Evolutionary conservation across 2,329 filamentous ascomycete genomes (phyloP), one percentile per base, ranked within the genome.

Genomic region (Cladosporium velox): DNA sequence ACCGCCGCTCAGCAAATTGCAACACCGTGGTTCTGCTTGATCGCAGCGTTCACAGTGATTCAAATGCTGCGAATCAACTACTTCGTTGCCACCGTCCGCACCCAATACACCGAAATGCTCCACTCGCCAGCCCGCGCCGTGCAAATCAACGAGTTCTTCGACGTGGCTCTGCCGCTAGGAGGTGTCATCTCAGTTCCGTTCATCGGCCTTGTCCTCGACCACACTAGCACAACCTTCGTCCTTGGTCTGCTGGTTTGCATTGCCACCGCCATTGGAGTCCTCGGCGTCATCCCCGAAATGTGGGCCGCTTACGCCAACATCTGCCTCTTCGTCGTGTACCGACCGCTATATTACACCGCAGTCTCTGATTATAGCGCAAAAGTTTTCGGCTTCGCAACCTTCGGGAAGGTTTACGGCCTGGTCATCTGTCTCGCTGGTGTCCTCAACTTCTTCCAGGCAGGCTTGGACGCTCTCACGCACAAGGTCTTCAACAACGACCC

Each of bases 401-500:
- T 97, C 72, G 93, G 93, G 55, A 96, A 91, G 66, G 92, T 97
- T n/a, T 97, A 97, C 78, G 93, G 93, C 12, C 84, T 93, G 24
- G 91, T 96, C 70, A 96, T 97, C 71, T 96, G 91, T 78, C 80
- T 95, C 1, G 90, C 92, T 0, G 93, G 93, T 0, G 77, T 97
- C 0, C 85, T 93, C 73, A 96, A 96, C 78, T 93, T 97, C 74
- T 87, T 87, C 1, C 92, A 96, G 80, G 90, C 89, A 5, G 92
- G 86, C 0, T 83, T 97, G 38, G 93, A 97, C 76, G 87, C 89
- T 28, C 76, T 94, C 41, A 92, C 93, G 49, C 91, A 96, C 74
- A 83, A 86, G 65, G 84, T 84, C 0, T 97, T 94, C 74, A 72
- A 82, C 26, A 87, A 88, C 5, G 84, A 96, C 75, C 93, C 93